Percentiles rank a stretch among this genome's conserved stretches.
These are phyloP conservation scores for Acer negundo DNA, from an alignment of 345 rosid species.

Conservation along the genomic window DNA sequence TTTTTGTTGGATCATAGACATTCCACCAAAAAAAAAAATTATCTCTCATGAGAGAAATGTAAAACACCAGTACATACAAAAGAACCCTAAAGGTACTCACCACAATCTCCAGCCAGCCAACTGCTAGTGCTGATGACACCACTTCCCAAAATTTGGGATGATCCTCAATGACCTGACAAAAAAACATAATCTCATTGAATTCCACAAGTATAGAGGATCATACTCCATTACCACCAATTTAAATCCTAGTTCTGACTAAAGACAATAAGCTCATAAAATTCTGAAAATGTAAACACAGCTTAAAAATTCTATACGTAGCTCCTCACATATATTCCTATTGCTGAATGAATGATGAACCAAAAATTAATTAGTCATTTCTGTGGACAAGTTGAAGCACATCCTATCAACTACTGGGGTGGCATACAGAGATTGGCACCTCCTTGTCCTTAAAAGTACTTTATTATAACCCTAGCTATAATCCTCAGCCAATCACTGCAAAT, in stretches of 20 bases:
- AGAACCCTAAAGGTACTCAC: constrained; percentile 39
- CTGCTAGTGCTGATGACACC: constrained; percentile 71
- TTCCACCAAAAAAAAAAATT: not conserved
- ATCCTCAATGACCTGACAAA: constrained; percentile 73
- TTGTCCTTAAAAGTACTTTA: not conserved
- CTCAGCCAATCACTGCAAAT: not conserved
- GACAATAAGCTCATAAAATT: not conserved
- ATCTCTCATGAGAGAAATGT: constrained; percentile 2
- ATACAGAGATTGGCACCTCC: not conserved
- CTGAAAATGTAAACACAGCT: not conserved
- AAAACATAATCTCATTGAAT: constrained; percentile 3
- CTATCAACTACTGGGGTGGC: not conserved
- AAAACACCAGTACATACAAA: constrained; percentile 15
- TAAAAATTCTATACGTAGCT: not conserved
- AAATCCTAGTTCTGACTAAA: not conserved
- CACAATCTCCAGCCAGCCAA: constrained; percentile 95
- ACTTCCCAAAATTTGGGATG: constrained; percentile 85
- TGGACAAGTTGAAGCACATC: not conserved
- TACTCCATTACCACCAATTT: constrained; percentile 10
- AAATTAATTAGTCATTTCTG: not conserved
- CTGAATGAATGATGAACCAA: not conserved
- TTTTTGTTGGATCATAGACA: not conserved
- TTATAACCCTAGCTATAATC: not conserved
- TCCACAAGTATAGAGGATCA: constrained; percentile 4
- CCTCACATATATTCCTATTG: not conserved